Conservation (phyloP, 441 rosid species). For the Mallotus japonicus region DNA sequence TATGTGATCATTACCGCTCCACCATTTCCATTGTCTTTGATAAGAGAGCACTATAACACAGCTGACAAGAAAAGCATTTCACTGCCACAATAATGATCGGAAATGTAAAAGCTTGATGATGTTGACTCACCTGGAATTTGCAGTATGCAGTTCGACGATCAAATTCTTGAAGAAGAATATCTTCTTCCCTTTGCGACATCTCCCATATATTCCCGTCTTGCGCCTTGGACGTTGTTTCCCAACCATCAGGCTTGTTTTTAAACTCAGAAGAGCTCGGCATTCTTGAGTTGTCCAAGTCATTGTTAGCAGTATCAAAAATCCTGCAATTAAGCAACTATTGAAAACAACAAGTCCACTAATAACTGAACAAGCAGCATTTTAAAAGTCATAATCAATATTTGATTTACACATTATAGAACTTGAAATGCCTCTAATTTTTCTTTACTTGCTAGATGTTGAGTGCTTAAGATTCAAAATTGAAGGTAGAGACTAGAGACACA, state of each 20-base stretch:
- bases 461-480: background rate
- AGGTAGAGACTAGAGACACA: background rate
- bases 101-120: background rate
- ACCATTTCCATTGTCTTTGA: background rate
- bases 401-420: too few relatives aligned
- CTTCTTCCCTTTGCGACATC: conserved; percentile 95
- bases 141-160: conserved; percentile 80
- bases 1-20: background rate
- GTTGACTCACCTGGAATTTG: conserved; percentile 75
- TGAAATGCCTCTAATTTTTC: too few relatives aligned
- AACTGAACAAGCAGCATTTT: background rate
- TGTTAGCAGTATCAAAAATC: conserved; percentile 61
- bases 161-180: conserved; percentile 86
- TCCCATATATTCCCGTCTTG: conserved; percentile 91
- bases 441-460: too few relatives aligned
- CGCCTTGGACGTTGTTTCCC: conserved; percentile 82
- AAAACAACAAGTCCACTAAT: background rate
- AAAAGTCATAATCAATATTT: background rate
- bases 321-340: conserved; percentile 34
- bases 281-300: conserved; percentile 56
- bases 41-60: background rate
- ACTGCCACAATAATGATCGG: background rate
- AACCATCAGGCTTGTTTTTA: conserved; percentile 89
- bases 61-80: background rate
- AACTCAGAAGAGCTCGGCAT: conserved; percentile 56